These are phyloP conservation scores for Taphrina wiesneri DNA, from an alignment of 1,139 yeast species.

Conservation along the genomic window DNA sequence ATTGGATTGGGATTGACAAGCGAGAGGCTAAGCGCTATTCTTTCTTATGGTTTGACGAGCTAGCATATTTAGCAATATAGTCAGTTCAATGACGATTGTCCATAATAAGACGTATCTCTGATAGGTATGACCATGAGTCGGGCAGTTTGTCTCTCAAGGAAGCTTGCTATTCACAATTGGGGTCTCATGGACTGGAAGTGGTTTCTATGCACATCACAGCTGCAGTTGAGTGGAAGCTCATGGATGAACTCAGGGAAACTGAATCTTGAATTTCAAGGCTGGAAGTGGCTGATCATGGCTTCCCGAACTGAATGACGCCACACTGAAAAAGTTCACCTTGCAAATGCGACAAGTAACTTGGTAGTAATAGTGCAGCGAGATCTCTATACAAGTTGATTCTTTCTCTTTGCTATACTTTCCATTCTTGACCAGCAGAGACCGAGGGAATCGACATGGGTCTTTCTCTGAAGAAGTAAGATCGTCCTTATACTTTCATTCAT, in stretches of 20 bases:
- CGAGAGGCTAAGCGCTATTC: slow-evolving; percentile 56
- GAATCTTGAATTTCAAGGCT: no score
- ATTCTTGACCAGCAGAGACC: no score
- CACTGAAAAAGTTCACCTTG: background rate
- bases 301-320: background rate
- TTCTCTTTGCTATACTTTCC: no score
- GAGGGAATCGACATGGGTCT: slow-evolving; percentile 12
- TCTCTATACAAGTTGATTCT: background rate
- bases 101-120: no score
- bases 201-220: no score
- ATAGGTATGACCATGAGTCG: no score
- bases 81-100: no score
- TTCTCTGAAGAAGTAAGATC: slow-evolving; percentile 7
- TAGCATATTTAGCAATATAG: background rate
- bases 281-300: background rate
- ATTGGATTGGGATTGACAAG: slow-evolving; percentile 67
- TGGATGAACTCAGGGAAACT: background rate
- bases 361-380: background rate
- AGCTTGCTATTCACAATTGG: no score
- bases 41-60: slow-evolving; percentile 38
- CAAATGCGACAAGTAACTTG: background rate
- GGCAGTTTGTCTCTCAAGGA: no score
- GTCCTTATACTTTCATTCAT: background rate
- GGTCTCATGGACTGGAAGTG: no score
- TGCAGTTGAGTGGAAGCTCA: background rate